Conservation (phyloP, 108 stramenopile genomes). For the Nannochloropsis granulata region DNA sequence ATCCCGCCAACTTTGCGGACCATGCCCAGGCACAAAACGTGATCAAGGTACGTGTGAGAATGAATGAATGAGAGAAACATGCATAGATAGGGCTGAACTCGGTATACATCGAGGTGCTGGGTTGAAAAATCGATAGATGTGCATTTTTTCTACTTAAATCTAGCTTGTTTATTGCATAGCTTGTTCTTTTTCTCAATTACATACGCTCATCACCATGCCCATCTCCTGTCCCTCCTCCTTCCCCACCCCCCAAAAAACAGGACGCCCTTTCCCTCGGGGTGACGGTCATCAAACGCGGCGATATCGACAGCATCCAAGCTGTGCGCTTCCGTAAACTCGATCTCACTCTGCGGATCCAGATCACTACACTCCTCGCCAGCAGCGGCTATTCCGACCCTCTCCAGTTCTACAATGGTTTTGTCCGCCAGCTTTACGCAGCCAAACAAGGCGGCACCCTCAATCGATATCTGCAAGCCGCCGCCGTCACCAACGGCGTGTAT, state of each 20-base stretch:
- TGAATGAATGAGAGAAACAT: no score
- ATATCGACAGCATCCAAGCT: not conserved
- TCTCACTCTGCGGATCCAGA: not conserved
- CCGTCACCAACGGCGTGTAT: not conserved
- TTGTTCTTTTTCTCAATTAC: no score
- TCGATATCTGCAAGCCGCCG: not conserved
- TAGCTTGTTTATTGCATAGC: no score
- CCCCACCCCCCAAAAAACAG: not conserved
- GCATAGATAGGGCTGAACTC: no score
- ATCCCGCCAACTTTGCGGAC: not conserved
- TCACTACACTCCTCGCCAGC: not conserved
- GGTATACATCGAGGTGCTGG: no score
- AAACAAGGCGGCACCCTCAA: not conserved
- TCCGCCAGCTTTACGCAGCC: not conserved
- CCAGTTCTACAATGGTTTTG: not conserved
- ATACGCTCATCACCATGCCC: not conserved
- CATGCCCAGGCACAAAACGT: not conserved
- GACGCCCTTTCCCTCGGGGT: not conserved
- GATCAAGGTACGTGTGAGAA: not conserved
- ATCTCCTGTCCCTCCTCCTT: not conserved
- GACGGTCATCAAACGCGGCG: not conserved
- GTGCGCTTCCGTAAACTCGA: not conserved
- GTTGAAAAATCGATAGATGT: no score
- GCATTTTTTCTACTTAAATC: no score
- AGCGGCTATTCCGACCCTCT: not conserved